A percentile compares a stretch with the other conserved stretches of the same genome.
These are phyloP conservation scores for Hemerocallis citrina DNA, from an alignment of 106 monocot species.

Conservation along the genomic window DNA sequence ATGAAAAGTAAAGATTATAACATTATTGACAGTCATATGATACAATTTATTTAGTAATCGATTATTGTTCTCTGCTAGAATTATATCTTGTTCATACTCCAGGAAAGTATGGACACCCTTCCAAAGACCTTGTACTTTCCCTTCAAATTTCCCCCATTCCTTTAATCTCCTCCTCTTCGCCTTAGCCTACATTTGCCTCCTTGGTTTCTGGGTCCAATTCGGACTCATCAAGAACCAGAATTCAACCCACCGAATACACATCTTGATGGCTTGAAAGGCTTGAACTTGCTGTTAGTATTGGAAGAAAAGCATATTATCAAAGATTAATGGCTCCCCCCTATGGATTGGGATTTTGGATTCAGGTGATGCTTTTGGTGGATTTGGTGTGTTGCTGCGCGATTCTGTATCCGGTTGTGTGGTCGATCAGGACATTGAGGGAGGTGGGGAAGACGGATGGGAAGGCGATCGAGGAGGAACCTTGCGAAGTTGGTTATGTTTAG, in stretches of 20 bases:
- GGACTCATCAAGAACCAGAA: slow-evolving; percentile 19
- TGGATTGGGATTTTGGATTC: slow-evolving; percentile 64
- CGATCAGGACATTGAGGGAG: slow-evolving; percentile 46
- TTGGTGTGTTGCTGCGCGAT: slow-evolving; percentile 52
- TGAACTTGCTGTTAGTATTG: slow-evolving; percentile 43
- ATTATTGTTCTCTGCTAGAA: too few species aligned
- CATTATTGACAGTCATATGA: too few species aligned
- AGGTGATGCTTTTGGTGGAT: slow-evolving; percentile 52
- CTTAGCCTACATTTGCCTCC: slow-evolving; percentile 18
- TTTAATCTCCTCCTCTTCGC: slow-evolving; percentile 27
- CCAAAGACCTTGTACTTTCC: too few species aligned
- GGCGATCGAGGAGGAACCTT: slow-evolving; percentile 56
- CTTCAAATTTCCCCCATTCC: slow-evolving; percentile 27
- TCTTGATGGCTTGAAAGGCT: slow-evolving; percentile 42
- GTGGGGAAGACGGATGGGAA: slow-evolving; percentile 64
- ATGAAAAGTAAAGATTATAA: too few species aligned
- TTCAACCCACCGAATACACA: slow-evolving; percentile 38
- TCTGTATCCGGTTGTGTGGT: slow-evolving; percentile 61
- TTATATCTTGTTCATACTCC: too few species aligned
- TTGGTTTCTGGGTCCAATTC: slow-evolving; percentile 28
- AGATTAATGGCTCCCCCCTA: slow-evolving; percentile 52
- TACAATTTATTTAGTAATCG: too few species aligned
- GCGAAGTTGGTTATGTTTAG: slow-evolving; percentile 55
- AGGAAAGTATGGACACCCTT: too few species aligned
- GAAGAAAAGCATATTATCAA: slow-evolving; percentile 56